These are phyloP conservation scores for Leccinum olivaceopallidum DNA, from an alignment of 768 basidiomycete genomes.

Conservation along the genomic window DNA sequence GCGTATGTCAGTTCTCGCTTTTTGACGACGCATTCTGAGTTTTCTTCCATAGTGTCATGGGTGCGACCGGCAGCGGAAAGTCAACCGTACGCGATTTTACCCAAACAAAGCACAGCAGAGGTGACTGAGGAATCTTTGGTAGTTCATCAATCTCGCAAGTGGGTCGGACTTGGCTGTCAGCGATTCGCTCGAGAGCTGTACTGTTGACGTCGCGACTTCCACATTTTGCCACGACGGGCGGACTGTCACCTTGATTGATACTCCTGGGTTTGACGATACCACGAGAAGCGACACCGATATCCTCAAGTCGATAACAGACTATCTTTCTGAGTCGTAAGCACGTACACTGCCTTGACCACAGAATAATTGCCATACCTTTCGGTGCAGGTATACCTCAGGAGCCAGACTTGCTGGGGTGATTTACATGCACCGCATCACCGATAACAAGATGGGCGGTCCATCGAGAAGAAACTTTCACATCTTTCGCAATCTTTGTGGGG, in stretches of 20 bases:
- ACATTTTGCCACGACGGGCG: constrained; percentile 45
- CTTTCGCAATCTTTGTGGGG: constrained; percentile 54
- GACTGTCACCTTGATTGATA: constrained; percentile 51
- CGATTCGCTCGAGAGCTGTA: constrained; percentile 28
- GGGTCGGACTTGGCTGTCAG: constrained; percentile 24
- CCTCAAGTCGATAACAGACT: constrained; percentile 43
- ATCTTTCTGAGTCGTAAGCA: constrained; percentile 29
- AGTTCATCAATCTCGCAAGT: constrained; percentile 25
- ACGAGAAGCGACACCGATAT: constrained; percentile 46
- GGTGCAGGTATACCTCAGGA: constrained; percentile 29
- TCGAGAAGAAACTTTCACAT: constrained; percentile 51
- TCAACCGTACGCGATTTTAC: constrained; percentile 19
- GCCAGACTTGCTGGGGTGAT: constrained; percentile 41
- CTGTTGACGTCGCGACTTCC: constrained; percentile 30
- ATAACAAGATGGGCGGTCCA: constrained; percentile 50
- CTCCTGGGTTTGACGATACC: constrained; percentile 62
- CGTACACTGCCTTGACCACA: neutral
- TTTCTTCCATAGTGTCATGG: constrained; percentile 20
- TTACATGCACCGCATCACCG: constrained; percentile 52
- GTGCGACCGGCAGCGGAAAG: constrained; percentile 26
- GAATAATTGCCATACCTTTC: neutral
- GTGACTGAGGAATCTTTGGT: neutral
- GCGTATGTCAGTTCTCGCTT: constrained; percentile 13
- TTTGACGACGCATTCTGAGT: constrained; percentile 1
- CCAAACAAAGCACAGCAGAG: neutral